Evolutionary conservation across 306 rosid genomes (phyloP).

Genomic region (Elaeagnus macrophylla): DNA sequence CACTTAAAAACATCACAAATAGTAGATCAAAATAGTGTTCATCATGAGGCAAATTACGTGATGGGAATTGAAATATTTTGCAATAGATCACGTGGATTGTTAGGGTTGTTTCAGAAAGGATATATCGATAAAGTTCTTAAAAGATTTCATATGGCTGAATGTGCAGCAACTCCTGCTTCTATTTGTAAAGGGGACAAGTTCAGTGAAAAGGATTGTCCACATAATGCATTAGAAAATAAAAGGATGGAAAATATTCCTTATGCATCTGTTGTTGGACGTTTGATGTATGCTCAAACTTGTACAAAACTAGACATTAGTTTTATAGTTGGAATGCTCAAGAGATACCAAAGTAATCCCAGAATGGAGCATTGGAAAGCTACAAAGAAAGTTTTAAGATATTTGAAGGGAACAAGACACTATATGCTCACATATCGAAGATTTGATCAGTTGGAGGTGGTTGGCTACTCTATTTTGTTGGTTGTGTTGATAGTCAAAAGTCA

Average conservation of each 20-base stretch:
- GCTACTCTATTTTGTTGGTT: too few relatives aligned
- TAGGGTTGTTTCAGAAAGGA: constrained; percentile 2
- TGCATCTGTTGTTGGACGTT: not conserved
- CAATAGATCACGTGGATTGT: too few relatives aligned
- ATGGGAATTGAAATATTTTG: too few relatives aligned
- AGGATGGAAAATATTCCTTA: not conserved
- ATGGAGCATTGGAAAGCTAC: constrained; percentile 5
- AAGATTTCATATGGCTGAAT: constrained; percentile 1
- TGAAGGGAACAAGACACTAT: not conserved
- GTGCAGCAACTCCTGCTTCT: not conserved
- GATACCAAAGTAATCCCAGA: constrained; percentile 2
- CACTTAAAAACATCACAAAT: too few relatives aligned
- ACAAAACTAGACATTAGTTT: not conserved
- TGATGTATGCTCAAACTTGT: constrained; percentile 1
- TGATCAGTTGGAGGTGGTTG: too few relatives aligned
- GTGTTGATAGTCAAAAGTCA: too few relatives aligned
- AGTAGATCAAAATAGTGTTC: too few relatives aligned
- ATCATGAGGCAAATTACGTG: too few relatives aligned
- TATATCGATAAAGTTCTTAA: not conserved
- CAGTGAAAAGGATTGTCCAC: not conserved
- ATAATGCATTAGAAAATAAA: not conserved
- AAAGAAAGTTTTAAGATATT: not conserved
- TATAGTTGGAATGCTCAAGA: not conserved
- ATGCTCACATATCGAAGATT: too few relatives aligned
- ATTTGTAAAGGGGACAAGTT: not conserved